These are phyloP conservation scores for Chaetoceros tenuissimus DNA, from an alignment of 108 stramenopile species.

Conservation along the genomic window DNA sequence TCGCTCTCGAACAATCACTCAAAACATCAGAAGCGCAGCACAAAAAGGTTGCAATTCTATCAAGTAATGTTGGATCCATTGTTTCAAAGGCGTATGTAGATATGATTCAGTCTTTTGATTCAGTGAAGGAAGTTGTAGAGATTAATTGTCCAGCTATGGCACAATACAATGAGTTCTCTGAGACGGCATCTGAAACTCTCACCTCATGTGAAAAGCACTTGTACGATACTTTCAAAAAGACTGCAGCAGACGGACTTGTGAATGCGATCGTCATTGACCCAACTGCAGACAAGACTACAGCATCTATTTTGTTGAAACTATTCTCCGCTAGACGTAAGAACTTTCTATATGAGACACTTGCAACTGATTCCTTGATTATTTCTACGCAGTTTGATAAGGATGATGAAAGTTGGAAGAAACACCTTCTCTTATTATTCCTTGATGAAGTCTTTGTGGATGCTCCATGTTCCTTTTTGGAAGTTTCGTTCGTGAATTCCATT, in stretches of 20 bases:
- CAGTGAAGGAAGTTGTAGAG: background rate
- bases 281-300: background rate
- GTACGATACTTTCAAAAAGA: background rate
- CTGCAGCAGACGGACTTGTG: background rate
- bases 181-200: background rate
- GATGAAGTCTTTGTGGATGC: background rate
- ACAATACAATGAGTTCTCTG: background rate
- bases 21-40: background rate
- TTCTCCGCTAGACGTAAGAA: background rate
- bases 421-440: background rate
- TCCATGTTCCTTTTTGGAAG: background rate
- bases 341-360: background rate
- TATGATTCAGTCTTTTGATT: background rate
- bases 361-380: background rate
- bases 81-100: background rate
- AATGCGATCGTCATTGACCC: background rate
- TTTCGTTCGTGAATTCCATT: background rate
- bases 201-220: background rate
- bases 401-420: background rate
- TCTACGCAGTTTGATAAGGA: background rate
- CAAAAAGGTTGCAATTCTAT: constrained; percentile 13
- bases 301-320: background rate
- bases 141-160: background rate
- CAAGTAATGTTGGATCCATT: constrained; percentile 7
- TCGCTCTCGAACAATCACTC: constrained; percentile 9